These are phyloP conservation scores for Aspergillus unguis DNA, from an alignment of 2,329 filamentous ascomycete species.

Conservation along the genomic window DNA sequence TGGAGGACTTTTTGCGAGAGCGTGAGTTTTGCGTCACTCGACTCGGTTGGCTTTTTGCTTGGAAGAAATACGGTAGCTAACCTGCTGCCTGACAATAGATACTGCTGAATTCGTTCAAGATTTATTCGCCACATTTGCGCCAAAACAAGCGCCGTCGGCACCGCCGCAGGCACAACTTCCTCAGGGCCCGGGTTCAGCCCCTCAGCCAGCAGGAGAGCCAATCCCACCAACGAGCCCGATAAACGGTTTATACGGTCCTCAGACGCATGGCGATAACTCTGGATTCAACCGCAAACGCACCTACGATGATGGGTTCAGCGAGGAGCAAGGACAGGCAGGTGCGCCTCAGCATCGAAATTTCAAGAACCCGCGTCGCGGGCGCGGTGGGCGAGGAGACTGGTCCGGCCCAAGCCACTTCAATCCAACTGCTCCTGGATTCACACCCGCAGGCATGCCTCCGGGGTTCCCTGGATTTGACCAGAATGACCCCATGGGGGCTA, in stretches of 20 bases:
- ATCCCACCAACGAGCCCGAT: conserved; percentile 24
- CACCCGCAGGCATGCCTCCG: conserved; percentile 33
- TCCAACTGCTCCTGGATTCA: conserved; percentile 31
- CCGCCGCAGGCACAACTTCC: conserved; percentile 23
- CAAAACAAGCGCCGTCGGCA: conserved; percentile 36
- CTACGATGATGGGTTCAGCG: conserved; percentile 50
- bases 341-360: conserved; percentile 45
- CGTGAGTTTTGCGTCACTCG: conserved; percentile 34
- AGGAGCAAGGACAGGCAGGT: conserved; percentile 43
- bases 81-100: conserved; percentile 33
- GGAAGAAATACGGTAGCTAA: conserved; percentile 11
- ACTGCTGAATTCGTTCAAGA: conserved; percentile 55
- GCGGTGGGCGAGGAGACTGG: conserved; percentile 45
- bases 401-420: conserved; percentile 26
- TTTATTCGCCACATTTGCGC: conserved; percentile 51
- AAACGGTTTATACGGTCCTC: conserved; percentile 20
- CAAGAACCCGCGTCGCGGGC: conserved; percentile 44
- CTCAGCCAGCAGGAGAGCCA: conserved; percentile 21
- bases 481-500: conserved; percentile 54
- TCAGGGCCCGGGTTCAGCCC: conserved; percentile 18
- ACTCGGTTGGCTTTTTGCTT: background rate
- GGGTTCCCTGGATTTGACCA: conserved; percentile 54
- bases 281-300: conserved; percentile 50
- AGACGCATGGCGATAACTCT: conserved; percentile 22
- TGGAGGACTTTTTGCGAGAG: conserved; percentile 58